phyloP scores from a whole-genome alignment of 192 early-diverging fungal species.

The Podochytrium sp. region DNA sequence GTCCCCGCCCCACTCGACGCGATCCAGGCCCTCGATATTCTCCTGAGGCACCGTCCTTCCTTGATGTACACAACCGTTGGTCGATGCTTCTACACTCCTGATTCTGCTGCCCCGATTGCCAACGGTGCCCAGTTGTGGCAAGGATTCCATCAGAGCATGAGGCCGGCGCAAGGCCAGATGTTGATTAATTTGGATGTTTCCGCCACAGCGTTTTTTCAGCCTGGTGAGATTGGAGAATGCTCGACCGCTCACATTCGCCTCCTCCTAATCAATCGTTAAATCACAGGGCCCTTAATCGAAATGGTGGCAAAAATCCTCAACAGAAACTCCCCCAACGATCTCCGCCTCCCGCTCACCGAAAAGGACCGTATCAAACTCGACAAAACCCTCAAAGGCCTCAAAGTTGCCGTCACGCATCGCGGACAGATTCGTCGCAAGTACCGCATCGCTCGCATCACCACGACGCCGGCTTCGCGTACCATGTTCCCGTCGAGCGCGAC shows the following conservation, averaged over 20 bases:
- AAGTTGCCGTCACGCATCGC: slow-evolving; percentile 58
- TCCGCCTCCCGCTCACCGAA: slow-evolving; percentile 48
- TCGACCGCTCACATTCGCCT: background rate
- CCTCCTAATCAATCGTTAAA: slow-evolving; percentile 22
- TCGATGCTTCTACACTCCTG: slow-evolving; percentile 90
- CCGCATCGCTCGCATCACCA: slow-evolving; percentile 70
- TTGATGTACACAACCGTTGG: slow-evolving; percentile 77
- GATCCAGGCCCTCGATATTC: slow-evolving; percentile 68
- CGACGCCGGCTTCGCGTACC: slow-evolving; percentile 66
- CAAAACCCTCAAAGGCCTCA: slow-evolving; percentile 52
- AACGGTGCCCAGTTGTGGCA: slow-evolving; percentile 91
- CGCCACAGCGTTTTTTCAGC: slow-evolving; percentile 64
- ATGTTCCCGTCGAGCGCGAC: slow-evolving; percentile 61
- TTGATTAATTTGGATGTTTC: slow-evolving; percentile 65
- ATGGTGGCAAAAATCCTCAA: slow-evolving; percentile 71
- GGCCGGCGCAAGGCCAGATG: slow-evolving; percentile 72
- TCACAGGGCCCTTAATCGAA: slow-evolving; percentile 65
- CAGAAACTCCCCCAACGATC: slow-evolving; percentile 50
- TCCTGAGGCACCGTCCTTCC: slow-evolving; percentile 85
- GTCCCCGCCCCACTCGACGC: slow-evolving; percentile 57
- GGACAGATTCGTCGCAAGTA: slow-evolving; percentile 74
- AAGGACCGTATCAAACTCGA: slow-evolving; percentile 54
- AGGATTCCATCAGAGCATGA: slow-evolving; percentile 89
- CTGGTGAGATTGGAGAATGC: slow-evolving; percentile 35
- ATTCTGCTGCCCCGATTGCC: slow-evolving; percentile 51